Evolutionary conservation across 371 early-diverging fungal species (phyloP), one percentile per base, ranked within the genome.

Genomic region (Blakeslea trispora): DNA sequence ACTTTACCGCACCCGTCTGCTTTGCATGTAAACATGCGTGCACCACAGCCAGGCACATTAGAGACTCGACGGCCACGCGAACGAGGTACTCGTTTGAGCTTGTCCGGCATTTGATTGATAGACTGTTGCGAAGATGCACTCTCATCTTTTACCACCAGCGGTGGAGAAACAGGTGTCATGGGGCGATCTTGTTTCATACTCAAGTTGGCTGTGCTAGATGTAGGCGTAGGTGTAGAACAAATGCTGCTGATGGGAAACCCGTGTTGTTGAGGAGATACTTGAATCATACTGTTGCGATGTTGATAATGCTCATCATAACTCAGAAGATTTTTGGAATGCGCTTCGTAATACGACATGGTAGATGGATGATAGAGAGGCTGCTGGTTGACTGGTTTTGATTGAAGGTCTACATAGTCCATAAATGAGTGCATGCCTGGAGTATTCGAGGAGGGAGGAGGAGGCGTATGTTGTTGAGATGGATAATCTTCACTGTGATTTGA

Each of bases 31-130:
- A 77, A 77, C 72, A 74, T 74, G 34, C 82, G 81, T 23, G 70
- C 47, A 50, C 72, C 70, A 17, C 52, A 51, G 31, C 58, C 61
- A 18, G 77, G 71, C 24, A 75, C 64, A 53, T 66, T 79, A 18
- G 83, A 81, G 24, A 83, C 84, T 24, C 84, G 78, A 35, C 84
- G 74, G 23, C 81, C 84, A 19, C 82, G 68, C 0, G 84, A 81
- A 8, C 82, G 73, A 55, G 79, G 72, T 41, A 72, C 47, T 53
- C 61, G 63, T 39, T 53, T 50, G 11, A 46, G 31, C 34, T 52
- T 43, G 31, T 46, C 41, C 3, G 13, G 14, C 10, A 9, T 41
- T 5, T 13, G n/a, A 41, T 2, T 19, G 14, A 11, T 22, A 41
- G 13, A n/a, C 10, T 39, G 28, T 10, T 32, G 28, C 15, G 24